Evolutionary conservation across 805 yeast genomes (phyloP).

Genomic region (Cyberlindnera bimundalis): DNA sequence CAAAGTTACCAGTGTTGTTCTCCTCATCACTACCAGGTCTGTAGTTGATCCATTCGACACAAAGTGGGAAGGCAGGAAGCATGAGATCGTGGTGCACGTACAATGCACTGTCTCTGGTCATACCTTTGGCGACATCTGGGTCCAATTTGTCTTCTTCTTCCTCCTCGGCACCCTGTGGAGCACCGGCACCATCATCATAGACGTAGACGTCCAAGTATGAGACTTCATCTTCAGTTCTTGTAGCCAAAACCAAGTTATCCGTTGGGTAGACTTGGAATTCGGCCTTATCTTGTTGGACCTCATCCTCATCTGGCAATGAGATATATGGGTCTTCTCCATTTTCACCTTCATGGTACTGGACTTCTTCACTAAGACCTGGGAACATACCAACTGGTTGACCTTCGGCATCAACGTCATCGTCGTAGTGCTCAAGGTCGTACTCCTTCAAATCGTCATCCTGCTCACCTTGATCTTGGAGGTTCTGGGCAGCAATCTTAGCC

Average conservation of each 20-base stretch:
- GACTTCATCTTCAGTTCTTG: conserved; percentile 94
- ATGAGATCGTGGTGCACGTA: conserved; percentile 95
- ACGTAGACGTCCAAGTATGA: conserved; percentile 91
- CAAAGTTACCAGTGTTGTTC: conserved; percentile 75
- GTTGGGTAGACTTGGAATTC: conserved; percentile 86
- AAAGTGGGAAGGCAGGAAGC: conserved; percentile 95
- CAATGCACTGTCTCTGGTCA: conserved; percentile 67
- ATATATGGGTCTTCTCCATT: conserved; percentile 44
- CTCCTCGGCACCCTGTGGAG: conserved; percentile 63
- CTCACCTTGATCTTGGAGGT: conserved; percentile 45
- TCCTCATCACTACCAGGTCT: conserved; percentile 48
- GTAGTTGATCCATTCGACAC: conserved; percentile 92
- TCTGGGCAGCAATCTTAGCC: conserved; percentile 17
- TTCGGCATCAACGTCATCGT: conserved; percentile 54
- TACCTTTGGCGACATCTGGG: conserved; percentile 71
- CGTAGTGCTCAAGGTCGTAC: conserved; percentile 82
- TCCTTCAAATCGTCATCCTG: conserved; percentile 84
- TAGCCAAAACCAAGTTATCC: conserved; percentile 84
- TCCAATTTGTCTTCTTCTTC: conserved; percentile 63
- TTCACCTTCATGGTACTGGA: conserved; percentile 49
- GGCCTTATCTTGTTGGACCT: conserved; percentile 68
- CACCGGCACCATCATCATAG: conserved; percentile 91
- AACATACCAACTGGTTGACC: conserved; percentile 62
- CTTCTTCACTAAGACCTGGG: conserved; percentile 67
- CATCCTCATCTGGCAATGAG: conserved; percentile 46